Evolutionary conservation across 1,284 basidiomycete genomes (phyloP), one percentile per base, ranked within the genome.

Genomic region (Filobasidium uniguttulatum): DNA sequence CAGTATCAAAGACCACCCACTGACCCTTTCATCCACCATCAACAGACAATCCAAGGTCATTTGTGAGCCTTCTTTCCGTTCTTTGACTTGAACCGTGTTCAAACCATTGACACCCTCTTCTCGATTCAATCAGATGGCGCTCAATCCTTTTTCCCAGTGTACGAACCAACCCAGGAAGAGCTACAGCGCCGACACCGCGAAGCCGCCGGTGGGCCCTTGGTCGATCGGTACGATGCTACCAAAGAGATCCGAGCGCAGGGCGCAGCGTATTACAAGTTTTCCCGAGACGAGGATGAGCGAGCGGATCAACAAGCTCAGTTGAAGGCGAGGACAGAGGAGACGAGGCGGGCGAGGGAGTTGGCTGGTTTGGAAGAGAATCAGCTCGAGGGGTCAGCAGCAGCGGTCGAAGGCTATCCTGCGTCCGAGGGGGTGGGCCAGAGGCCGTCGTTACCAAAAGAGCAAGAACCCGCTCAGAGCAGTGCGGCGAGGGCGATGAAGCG

Each of bases 211-310:
- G 78, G 62, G 25, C 63, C 83, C 0, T 74, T 85, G 3, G 75
- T 77, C 15, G 70, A 77, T 15, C 87, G 91, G 63, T 97, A 89
- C 65, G 85, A 96, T 64, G 75, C 86, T 0, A 74, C 77, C 0
- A 72, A 71, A 46, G 91, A 98, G 66, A 67, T 70, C 9, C 82
- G 91, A 7, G 77, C 82, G n/a, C 82, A 82, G 60, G 91, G 85
- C 29, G 89, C 90, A 0, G 90, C 79, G 0, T 86, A 84, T 69
- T 93, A 91, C 64, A 80, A 84, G 60, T 91, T 97, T 65, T 84
- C 85, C 2, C 75, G 66, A 1, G 85, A 93, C 60, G 84, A 88
- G 59, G 80, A 82, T 52, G 77, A 75, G 26, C 76, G 91, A 29
- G 68, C 68, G 55, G 69, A 71, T 48, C 82, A 94, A 68, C 84